These are phyloP conservation scores for Adansonia gregorii DNA, from an alignment of 441 rosid genomes.

Conservation along the genomic window DNA sequence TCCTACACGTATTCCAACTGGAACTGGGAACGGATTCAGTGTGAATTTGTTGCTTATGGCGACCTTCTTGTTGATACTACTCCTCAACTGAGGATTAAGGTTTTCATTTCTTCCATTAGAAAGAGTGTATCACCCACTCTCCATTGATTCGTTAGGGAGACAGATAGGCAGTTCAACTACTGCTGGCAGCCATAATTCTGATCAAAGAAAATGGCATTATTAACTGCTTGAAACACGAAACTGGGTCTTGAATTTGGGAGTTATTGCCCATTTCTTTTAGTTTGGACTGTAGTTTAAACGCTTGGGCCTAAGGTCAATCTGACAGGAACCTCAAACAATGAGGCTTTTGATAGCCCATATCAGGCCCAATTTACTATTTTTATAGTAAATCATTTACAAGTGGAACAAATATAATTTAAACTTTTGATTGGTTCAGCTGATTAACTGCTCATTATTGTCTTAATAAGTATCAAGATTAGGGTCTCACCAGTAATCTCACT, in stretches of 20 bases:
- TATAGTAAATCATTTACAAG: not conserved
- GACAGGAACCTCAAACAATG: not conserved
- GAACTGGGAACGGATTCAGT: slow-evolving; percentile 13
- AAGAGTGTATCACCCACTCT: not conserved
- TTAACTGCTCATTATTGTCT: no score
- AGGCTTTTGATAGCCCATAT: not conserved
- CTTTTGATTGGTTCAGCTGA: no score
- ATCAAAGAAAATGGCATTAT: not conserved
- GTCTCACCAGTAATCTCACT: no score
- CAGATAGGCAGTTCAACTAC: not conserved
- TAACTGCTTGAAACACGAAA: not conserved
- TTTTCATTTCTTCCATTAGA: not conserved
- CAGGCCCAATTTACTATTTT: not conserved
- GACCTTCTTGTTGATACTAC: slow-evolving; percentile 11
- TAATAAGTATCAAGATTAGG: no score
- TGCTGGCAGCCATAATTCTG: no score
- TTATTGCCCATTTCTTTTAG: not conserved
- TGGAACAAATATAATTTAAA: no score
- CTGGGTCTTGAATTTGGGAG: not conserved
- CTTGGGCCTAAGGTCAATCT: not conserved
- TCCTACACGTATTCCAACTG: slow-evolving; percentile 28
- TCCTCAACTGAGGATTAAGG: not conserved
- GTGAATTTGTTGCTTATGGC: slow-evolving; percentile 16
- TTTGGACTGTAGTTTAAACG: not conserved
- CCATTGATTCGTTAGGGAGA: not conserved